These are phyloP conservation scores for Coemansia guatemalensis DNA, from an alignment of 192 early-diverging fungal species.

Conservation along the genomic window DNA sequence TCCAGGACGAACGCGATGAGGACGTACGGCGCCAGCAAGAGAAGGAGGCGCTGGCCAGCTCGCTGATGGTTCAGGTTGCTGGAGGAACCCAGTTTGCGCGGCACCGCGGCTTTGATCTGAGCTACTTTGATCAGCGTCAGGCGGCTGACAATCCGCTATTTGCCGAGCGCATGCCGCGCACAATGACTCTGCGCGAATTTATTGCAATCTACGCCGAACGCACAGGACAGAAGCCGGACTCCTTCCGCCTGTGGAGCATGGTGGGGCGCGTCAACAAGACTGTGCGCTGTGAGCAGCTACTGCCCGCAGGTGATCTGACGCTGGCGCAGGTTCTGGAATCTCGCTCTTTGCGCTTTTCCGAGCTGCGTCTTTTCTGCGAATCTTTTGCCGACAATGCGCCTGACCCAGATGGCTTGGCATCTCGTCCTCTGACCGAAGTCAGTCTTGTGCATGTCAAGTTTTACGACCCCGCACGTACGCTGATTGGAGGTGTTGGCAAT, in stretches of 20 bases:
- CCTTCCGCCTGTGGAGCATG: slow-evolving; percentile 83
- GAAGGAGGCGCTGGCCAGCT: slow-evolving; percentile 62
- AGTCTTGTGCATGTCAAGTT: slow-evolving; percentile 84
- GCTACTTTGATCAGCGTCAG: slow-evolving; percentile 64
- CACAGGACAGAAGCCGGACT: slow-evolving; percentile 49
- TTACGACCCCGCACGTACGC: slow-evolving; percentile 65
- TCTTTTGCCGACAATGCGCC: slow-evolving; percentile 10
- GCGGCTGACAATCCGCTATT: slow-evolving; percentile 34
- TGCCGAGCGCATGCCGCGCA: slow-evolving; percentile 35
- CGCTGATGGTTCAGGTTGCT: slow-evolving; percentile 55
- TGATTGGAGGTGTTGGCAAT: slow-evolving; percentile 62
- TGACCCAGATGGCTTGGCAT: slow-evolving; percentile 13
- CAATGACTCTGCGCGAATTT: slow-evolving; percentile 46
- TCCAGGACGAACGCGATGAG: slow-evolving; percentile 64
- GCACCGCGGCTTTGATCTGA: slow-evolving; percentile 87
- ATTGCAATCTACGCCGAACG: slow-evolving; percentile 54
- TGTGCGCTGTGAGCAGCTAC: slow-evolving; percentile 74
- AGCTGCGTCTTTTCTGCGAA: slow-evolving; percentile 58
- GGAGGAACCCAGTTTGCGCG: slow-evolving; percentile 65
- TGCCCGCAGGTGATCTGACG: slow-evolving; percentile 26
- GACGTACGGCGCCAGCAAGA: slow-evolving; percentile 66
- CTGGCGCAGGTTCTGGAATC: slow-evolving; percentile 40
- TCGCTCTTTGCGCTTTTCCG: slow-evolving; percentile 34
- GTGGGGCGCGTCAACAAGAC: slow-evolving; percentile 92
- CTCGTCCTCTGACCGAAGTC: neutral